Conservation (phyloP, 176 grass and related monocot species). For the Eragrostis curvula region DNA sequence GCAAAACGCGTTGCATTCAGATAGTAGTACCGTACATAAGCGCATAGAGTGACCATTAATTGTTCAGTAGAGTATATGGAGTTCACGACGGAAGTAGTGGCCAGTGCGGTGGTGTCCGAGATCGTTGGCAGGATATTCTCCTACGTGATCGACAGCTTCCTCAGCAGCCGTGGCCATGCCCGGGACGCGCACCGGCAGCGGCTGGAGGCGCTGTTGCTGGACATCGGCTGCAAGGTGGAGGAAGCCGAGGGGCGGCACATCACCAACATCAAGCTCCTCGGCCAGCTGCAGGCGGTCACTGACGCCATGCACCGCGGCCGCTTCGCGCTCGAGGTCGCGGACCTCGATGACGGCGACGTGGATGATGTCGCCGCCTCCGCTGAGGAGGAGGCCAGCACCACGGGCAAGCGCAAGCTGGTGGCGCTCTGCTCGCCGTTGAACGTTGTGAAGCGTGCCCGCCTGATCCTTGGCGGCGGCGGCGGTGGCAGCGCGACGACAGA, state of each 20-base stretch:
- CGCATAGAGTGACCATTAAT: too few relatives aligned
- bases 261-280: conserved; percentile 48
- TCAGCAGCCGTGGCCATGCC: neutral
- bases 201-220: conserved; percentile 40
- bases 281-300: conserved; percentile 42
- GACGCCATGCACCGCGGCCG: conserved; percentile 46
- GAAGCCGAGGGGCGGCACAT: conserved; percentile 57
- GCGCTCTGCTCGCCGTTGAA: too few relatives aligned
- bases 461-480: too few relatives aligned
- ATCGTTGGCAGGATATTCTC: conserved; percentile 31
- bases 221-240: conserved; percentile 44
- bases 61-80: too few relatives aligned
- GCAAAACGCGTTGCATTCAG: too few relatives aligned
- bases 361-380: neutral
- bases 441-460: too few relatives aligned
- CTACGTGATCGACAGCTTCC: conserved; percentile 38
- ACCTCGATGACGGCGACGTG: conserved; percentile 29
- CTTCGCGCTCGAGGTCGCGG: conserved; percentile 33
- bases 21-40: too few relatives aligned
- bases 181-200: conserved; percentile 29
- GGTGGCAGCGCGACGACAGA: too few relatives aligned
- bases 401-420: too few relatives aligned
- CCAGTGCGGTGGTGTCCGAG: conserved; percentile 28
- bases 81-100: conserved; percentile 30
- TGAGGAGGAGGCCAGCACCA: neutral